Base-by-base conservation (phyloP, 768 basidiomycete species). In the Xerocomus spinulosus region DNA sequence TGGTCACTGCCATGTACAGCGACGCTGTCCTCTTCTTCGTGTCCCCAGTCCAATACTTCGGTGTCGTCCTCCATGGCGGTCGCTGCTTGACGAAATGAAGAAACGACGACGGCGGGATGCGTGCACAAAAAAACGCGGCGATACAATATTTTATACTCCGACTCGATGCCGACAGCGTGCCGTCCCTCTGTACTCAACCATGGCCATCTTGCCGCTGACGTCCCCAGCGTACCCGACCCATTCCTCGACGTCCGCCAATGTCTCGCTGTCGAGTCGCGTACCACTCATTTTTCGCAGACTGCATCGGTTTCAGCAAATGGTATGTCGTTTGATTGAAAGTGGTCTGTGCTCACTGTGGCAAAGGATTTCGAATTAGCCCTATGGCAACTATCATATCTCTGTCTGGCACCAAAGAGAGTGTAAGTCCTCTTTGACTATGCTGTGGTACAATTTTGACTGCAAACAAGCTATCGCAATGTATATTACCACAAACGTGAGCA, bases 331-430 rank as follows among this genome's bases (percentile, higher is more conserved):
- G 43, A 42, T 46, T 2, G 14, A 41, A 17, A 26, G 9, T n/a
- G 4, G 1, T 7, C 10, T 2, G 14, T 10, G 35, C 53, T 57
- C 28, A 56, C 18, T 8, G 34, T 15, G 26, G 4, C 23, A 8
- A 62, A 97, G 94, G 95, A 98, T 68, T 96, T 97, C 69, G 95
- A 98, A 68, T 73, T 95, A 38, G 95, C 95, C 10, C 86, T 90
- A 25, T 97, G 94, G 92, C 92, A 96, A 63, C 68, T 98, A 48
- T 92, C 89, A 9, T 96, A 96, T 71, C 74, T 97, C 3, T 94
- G 92, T 63, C 78, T 97, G 46, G 84, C 92, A 4, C 95, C 95
- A 0, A 79, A 86, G 62, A 78, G 92, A 80, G 94, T 98, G 85
- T 96, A 59, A 66, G 81, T 62, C 25, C 21, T 24, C 5, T n/a